These are phyloP conservation scores for Haematococcus lacustris DNA, from an alignment of 139 green algal genomes.

Conservation along the genomic window DNA sequence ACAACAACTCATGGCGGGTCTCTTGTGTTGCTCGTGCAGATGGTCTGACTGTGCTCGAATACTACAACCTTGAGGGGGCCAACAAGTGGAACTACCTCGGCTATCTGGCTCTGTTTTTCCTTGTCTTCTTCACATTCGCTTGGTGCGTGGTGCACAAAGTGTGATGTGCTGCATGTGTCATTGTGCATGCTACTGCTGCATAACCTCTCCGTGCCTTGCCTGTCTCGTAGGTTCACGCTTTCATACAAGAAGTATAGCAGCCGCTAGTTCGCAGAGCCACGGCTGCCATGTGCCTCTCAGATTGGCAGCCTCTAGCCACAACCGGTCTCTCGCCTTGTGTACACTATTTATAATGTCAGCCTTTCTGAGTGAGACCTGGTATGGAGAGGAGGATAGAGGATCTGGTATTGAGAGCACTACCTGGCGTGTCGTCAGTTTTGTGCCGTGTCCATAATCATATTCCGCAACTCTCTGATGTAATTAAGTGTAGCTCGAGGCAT, in stretches of 20 bases:
- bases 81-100: conserved; percentile 57
- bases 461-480: no score
- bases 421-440: no score
- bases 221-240: background rate
- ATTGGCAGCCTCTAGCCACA: no score
- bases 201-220: background rate
- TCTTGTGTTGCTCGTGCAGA: background rate
- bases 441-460: no score
- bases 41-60: conserved; percentile 38
- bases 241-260: background rate
- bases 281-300: no score
- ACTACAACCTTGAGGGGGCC: conserved; percentile 49
- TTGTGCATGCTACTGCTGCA: conserved; percentile 5
- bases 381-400: no score
- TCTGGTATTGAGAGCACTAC: no score
- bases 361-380: no score
- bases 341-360: no score
- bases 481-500: no score
- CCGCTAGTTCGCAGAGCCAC: no score
- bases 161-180: background rate
- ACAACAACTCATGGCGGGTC: background rate
- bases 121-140: background rate
- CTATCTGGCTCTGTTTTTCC: conserved; percentile 44
- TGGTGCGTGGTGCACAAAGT: conserved; percentile 6
- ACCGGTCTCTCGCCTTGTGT: no score